Evolutionary conservation across 345 rosid species (phyloP), one percentile per base, ranked within the genome.

Genomic region (Cardamine resedifolia): DNA sequence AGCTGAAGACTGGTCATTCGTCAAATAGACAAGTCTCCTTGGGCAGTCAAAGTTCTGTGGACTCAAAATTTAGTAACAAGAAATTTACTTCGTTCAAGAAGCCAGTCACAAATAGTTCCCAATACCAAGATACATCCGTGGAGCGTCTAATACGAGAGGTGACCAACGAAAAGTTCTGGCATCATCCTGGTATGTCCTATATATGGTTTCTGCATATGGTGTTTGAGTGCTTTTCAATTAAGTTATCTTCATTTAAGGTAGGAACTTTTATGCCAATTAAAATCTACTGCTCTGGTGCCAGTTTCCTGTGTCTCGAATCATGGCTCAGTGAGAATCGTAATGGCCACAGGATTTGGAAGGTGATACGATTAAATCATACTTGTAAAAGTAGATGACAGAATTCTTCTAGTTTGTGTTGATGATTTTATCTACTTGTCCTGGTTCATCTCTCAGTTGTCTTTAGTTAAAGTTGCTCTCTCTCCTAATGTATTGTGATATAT

Each of bases 71-170:
- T 36, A 88, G 84, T 47, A 86, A 75, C 77, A 95, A 92, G 82
- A 95, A 92, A 79, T 79, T 79, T 76, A 78, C 77, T 69, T 72
- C 82, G 75, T 63, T 82, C 69, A 95, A 90, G 83, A 96, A 88
- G 79, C 70, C 81, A 58, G 69, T 70, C 28, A 64, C 70, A 39
- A 77, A 58, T 56, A 73, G 78, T 74, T 69, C 62, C 51, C 73
- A 85, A 16, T 92, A 92, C 78, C 98, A 87, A 69, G 99, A 96
- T 80, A 85, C 99, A 21, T 96, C 99, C n/a, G 99, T 96, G 74
- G 99, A 96, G 76, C 98, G 99, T 56, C 91, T 96, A 31, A 88
- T 96, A 81, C 81, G 99, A 70, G 99, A 96, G 81, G 97, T 92
- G 82, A 96, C 98, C 39, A 90, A 82, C 72, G 90, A 90, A 77